These are phyloP conservation scores for Aurinia saxatilis DNA, from an alignment of 345 rosid species.

Conservation along the genomic window DNA sequence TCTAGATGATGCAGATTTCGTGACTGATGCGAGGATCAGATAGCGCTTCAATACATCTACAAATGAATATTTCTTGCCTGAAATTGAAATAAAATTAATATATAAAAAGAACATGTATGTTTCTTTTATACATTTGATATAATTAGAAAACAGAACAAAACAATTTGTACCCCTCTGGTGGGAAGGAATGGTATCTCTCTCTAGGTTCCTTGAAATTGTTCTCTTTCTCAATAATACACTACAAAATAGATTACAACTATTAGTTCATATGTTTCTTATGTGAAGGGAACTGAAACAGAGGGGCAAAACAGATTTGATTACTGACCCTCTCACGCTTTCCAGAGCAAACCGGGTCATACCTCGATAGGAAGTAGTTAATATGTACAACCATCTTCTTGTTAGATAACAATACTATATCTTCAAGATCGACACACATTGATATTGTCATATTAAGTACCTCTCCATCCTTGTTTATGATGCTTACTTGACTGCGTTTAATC, in stretches of 20 bases:
- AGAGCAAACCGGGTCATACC: slow-evolving; percentile 60
- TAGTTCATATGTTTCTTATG: not conserved
- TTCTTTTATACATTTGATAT: not conserved
- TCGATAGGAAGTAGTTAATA: slow-evolving; percentile 96
- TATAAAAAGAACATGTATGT: not conserved
- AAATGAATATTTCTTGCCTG: slow-evolving; percentile 81
- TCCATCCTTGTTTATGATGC: slow-evolving; percentile 87
- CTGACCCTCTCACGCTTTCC: slow-evolving; percentile 87
- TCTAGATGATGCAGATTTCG: slow-evolving; percentile 75
- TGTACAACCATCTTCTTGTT: slow-evolving; percentile 27
- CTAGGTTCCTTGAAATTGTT: slow-evolving; percentile 94
- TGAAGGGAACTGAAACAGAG: not conserved
- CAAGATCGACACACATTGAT: not conserved
- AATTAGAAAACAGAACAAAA: not conserved
- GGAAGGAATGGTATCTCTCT: slow-evolving; percentile 73
- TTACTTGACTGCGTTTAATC: no score
- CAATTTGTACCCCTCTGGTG: slow-evolving; percentile 58
- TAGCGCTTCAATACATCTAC: slow-evolving; percentile 61
- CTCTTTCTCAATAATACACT: slow-evolving; percentile 72
- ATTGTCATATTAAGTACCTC: slow-evolving; percentile 42
- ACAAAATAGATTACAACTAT: slow-evolving; percentile 14
- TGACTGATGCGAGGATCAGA: slow-evolving; percentile 75
- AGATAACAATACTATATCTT: not conserved
- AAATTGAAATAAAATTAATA: not conserved
- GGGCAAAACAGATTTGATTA: not conserved